Percentiles rank a stretch among this genome's conserved stretches.
These are phyloP conservation scores for Fusarium sp. DNA, from an alignment of 2,329 filamentous ascomycete species.

Conservation along the genomic window DNA sequence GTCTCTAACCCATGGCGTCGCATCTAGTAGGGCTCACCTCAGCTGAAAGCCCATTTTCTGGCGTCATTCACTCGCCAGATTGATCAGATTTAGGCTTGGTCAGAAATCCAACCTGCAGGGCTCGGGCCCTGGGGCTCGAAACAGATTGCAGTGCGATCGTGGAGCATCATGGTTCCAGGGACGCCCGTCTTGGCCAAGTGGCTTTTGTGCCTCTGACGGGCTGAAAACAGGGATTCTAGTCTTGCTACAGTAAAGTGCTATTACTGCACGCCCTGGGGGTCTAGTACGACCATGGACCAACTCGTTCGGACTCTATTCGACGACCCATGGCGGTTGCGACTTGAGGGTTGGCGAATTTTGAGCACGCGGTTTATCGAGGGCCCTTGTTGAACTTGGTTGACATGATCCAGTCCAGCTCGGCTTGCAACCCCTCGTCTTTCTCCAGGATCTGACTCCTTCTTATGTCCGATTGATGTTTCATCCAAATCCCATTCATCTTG, in stretches of 20 bases:
- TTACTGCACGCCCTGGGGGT: constrained; percentile 32
- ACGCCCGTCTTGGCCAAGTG: constrained; percentile 36
- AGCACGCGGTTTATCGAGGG: constrained; percentile 29
- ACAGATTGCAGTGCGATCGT: constrained; percentile 50
- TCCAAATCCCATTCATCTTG: constrained; percentile 19
- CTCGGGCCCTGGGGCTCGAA: constrained; percentile 30
- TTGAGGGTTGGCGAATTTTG: constrained; percentile 30
- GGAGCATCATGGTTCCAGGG: constrained; percentile 43
- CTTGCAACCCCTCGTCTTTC: constrained; percentile 35
- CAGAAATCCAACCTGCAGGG: constrained; percentile 37
- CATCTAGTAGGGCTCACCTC: constrained; percentile 55
- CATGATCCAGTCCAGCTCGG: constrained; percentile 36
- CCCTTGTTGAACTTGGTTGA: constrained; percentile 24
- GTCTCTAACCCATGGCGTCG: constrained; percentile 45
- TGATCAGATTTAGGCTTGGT: constrained; percentile 38
- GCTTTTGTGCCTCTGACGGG: constrained; percentile 42
- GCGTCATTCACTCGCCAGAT: constrained; percentile 46
- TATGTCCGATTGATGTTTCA: constrained; percentile 30
- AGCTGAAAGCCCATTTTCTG: constrained; percentile 52
- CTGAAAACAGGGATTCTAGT: constrained; percentile 50
- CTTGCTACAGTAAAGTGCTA: constrained; percentile 39
- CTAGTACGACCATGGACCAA: constrained; percentile 31
- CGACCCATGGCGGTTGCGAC: constrained; percentile 22
- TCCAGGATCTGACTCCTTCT: constrained; percentile 19
- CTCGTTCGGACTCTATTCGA: constrained; percentile 35